Evolutionary conservation across 768 basidiomycete genomes (phyloP).

Genomic region (Russula lepida): DNA sequence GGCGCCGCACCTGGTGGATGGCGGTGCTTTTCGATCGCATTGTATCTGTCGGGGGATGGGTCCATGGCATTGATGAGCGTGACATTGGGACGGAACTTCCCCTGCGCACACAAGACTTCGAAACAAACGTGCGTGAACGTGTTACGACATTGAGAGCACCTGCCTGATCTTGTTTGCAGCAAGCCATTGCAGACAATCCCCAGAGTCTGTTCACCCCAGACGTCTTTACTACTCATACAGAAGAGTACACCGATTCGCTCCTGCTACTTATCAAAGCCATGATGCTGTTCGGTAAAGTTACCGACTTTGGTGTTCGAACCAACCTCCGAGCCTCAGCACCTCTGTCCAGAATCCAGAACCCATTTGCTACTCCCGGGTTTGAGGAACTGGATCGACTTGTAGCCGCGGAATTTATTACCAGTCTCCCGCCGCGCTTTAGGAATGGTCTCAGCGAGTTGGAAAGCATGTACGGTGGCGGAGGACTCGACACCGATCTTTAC

Average conservation of each 20-base stretch:
- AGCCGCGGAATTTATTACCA: slow-evolving; percentile 56
- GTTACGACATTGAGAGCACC: background rate
- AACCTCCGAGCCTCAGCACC: slow-evolving; percentile 59
- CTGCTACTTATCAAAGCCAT: slow-evolving; percentile 72
- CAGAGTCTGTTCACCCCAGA: slow-evolving; percentile 58
- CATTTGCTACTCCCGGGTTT: slow-evolving; percentile 60
- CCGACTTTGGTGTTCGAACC: slow-evolving; percentile 74
- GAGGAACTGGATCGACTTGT: slow-evolving; percentile 62
- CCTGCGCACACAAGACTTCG: slow-evolving; percentile 65
- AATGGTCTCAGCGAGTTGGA: slow-evolving; percentile 56
- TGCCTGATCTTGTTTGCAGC: slow-evolving; percentile 32
- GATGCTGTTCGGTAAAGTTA: slow-evolving; percentile 80
- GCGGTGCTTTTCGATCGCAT: slow-evolving; percentile 81
- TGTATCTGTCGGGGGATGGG: slow-evolving; percentile 63
- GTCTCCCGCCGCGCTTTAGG: slow-evolving; percentile 59
- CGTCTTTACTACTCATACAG: slow-evolving; percentile 61
- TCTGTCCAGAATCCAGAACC: slow-evolving; percentile 65
- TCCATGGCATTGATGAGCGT: slow-evolving; percentile 75
- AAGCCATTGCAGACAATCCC: slow-evolving; percentile 59
- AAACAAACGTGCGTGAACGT: slow-evolving; percentile 47
- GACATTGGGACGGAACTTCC: slow-evolving; percentile 83
- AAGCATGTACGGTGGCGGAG: slow-evolving; percentile 42
- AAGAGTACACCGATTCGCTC: slow-evolving; percentile 76
- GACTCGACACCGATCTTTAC: slow-evolving; percentile 74
- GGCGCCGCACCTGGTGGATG: slow-evolving; percentile 89